These are phyloP conservation scores for Drechslerella dactyloides DNA, from an alignment of 2,329 filamentous ascomycete genomes.

Conservation along the genomic window DNA sequence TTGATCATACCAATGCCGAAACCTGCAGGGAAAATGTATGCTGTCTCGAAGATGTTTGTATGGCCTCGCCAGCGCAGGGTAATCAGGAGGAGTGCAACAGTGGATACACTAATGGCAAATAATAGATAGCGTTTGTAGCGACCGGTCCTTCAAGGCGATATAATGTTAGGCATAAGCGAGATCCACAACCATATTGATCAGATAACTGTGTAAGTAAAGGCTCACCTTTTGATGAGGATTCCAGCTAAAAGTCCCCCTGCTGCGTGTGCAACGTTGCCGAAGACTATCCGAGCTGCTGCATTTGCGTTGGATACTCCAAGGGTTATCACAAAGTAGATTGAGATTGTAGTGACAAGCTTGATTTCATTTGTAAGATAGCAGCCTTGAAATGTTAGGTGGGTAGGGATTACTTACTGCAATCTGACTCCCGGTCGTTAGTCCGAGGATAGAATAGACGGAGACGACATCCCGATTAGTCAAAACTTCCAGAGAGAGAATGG, in stretches of 20 bases:
- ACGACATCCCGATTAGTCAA: conserved; percentile 64
- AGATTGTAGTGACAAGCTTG: conserved; percentile 69
- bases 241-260: conserved; percentile 69
- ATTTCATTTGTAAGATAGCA: not conserved
- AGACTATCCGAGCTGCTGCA: conserved; percentile 69
- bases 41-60: conserved; percentile 58
- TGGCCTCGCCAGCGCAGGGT: conserved; percentile 66
- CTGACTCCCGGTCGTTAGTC: conserved; percentile 53
- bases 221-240: conserved; percentile 59
- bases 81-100: conserved; percentile 51
- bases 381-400: not conserved
- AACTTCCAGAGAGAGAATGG: conserved; percentile 67
- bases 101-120: conserved; percentile 57
- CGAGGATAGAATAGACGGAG: conserved; percentile 63
- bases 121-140: conserved; percentile 66
- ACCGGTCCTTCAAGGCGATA: conserved; percentile 62
- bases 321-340: conserved; percentile 73
- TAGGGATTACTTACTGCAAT: conserved; percentile 26
- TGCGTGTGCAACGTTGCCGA: conserved; percentile 72
- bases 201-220: not conserved
- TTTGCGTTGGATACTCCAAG: conserved; percentile 65
- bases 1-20: conserved; percentile 58
- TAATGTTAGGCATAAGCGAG: conserved; percentile 48
- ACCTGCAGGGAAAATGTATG: conserved; percentile 66
- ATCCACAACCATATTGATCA: not conserved